Conservation (phyloP, 2,329 filamentous ascomycete species). For the Aspergillus candidus region DNA sequence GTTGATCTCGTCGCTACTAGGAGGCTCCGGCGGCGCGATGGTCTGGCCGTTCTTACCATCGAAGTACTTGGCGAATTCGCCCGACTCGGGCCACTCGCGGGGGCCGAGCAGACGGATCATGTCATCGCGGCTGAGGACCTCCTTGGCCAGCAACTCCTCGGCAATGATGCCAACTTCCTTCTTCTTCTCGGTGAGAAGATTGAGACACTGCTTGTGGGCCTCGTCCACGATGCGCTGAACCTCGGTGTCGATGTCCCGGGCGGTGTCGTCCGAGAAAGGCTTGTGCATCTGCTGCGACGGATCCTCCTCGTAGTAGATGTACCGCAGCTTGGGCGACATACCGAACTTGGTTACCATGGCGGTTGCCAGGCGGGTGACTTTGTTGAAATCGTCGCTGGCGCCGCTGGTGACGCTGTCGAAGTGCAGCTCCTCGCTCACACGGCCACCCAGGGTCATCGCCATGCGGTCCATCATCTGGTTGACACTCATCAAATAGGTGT, state of each 20-base stretch:
- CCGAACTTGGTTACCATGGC: conserved; percentile 99
- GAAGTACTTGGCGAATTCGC: conserved; percentile 95
- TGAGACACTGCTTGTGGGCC: conserved; percentile 84
- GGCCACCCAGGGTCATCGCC: conserved; percentile 97
- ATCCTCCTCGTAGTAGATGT: conserved; percentile 81
- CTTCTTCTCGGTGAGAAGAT: conserved; percentile 79
- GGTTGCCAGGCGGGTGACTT: conserved; percentile 91
- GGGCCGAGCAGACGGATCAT: conserved; percentile 82
- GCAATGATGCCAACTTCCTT: conserved; percentile 81
- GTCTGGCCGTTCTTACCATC: conserved; percentile 47
- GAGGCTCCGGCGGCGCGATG: conserved; percentile 47
- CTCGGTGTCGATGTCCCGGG: conserved; percentile 84
- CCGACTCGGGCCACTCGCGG: conserved; percentile 74
- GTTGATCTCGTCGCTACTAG: conserved; percentile 40
- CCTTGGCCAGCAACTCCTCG: conserved; percentile 86
- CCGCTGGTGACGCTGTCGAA: conserved; percentile 95
- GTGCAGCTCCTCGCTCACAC: conserved; percentile 91
- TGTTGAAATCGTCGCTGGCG: conserved; percentile 95
- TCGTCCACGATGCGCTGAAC: conserved; percentile 87
- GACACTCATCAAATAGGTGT: conserved; percentile 92
- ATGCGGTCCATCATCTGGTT: conserved; percentile 98
- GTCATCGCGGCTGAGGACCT: conserved; percentile 85
- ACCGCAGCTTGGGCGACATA: conserved; percentile 92
- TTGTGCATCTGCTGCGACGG: conserved; percentile 73
- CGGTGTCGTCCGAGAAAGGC: conserved; percentile 92